Base-by-base conservation (phyloP, 192 early-diverging fungal species). In the Entomortierella parvispora region DNA sequence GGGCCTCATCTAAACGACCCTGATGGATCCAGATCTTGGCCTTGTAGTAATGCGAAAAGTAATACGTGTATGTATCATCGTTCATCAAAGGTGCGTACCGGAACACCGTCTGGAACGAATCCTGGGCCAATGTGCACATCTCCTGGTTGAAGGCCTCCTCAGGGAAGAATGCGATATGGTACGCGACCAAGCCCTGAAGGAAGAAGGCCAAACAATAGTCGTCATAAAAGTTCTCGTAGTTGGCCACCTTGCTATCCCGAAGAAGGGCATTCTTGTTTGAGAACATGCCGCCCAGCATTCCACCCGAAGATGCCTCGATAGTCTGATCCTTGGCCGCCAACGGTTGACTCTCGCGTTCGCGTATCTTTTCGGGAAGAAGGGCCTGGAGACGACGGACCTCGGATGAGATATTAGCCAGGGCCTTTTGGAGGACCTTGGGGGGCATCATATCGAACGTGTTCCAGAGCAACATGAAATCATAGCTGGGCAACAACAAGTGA, bases 381-480 rank as follows among this genome's bases (percentile, higher is more conserved):
- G 43, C 60, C 23, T 62, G 40, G 20, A 75, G 31, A 26, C 69
- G 70, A 64, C 55, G 63, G 18, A 52, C 78, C 50, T 57, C 71
- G 28, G 66, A 22, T 22, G 71, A 75, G 33, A 68, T 77, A 25
- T 57, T 68, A 17, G 20, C 58, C 17, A 77, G 60, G 0, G 66
- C 74, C 25, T 53, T 42, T n/a, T 57, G 51, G 14, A 77, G 60
- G 42, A 63, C 59, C 59, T 77, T 68, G 26, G 60, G 60, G 0
- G 93, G 88, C 71, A 93, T 90, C 66, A 93, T 87, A 62, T 92
- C 90, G 64, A 91, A 89, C 8, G 88, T 87, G 71, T 89, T 89
- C 81, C 88, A 91, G 32, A 91, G 77, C 48, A 91, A 83, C 55
- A 94, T 61, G 18, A 95, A 86, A 72, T 97, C 95, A 31, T 93